Evolutionary conservation across 192 early-diverging fungal genomes (phyloP).

Genomic region (Chytriomyces hyalinus): DNA sequence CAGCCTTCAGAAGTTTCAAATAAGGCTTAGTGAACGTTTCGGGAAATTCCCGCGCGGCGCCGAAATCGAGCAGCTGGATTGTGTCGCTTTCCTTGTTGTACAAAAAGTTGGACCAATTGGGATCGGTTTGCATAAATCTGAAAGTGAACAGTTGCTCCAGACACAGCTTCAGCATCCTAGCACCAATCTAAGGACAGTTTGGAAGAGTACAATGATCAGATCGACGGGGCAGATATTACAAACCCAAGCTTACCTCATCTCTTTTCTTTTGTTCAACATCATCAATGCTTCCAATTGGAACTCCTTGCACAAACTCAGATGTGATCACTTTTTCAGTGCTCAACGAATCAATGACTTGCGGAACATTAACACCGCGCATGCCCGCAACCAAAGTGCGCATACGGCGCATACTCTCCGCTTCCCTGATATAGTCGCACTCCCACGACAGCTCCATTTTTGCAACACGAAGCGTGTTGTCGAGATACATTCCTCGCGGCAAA

Average conservation of each 20-base stretch:
- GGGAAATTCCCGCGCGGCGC: conserved; percentile 83
- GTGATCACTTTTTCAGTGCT: conserved; percentile 77
- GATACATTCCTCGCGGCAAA: conserved; percentile 90
- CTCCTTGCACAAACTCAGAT: conserved; percentile 77
- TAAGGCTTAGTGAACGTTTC: conserved; percentile 79
- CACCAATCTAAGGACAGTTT: conserved; percentile 62
- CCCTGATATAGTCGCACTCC: conserved; percentile 93
- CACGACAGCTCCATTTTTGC: conserved; percentile 86
- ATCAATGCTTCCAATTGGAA: conserved; percentile 67
- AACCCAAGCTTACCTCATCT: conserved; percentile 53
- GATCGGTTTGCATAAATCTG: conserved; percentile 98
- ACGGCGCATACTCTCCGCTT: conserved; percentile 75
- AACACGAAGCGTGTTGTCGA: conserved; percentile 94
- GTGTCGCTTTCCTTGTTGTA: conserved; percentile 72
- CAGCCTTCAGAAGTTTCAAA: conserved; percentile 74
- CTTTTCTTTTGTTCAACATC: conserved; percentile 62
- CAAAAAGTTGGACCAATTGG: conserved; percentile 98
- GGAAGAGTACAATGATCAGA: neutral
- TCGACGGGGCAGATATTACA: neutral
- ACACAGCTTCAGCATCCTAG: conserved; percentile 78
- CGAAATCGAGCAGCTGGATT: conserved; percentile 93
- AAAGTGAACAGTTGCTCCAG: conserved; percentile 90
- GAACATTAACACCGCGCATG: conserved; percentile 61
- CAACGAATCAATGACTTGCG: conserved; percentile 70
- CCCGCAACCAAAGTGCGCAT: conserved; percentile 69